These are phyloP conservation scores for Fomitopsis serialis DNA, from an alignment of 768 basidiomycete species.

Conservation along the genomic window DNA sequence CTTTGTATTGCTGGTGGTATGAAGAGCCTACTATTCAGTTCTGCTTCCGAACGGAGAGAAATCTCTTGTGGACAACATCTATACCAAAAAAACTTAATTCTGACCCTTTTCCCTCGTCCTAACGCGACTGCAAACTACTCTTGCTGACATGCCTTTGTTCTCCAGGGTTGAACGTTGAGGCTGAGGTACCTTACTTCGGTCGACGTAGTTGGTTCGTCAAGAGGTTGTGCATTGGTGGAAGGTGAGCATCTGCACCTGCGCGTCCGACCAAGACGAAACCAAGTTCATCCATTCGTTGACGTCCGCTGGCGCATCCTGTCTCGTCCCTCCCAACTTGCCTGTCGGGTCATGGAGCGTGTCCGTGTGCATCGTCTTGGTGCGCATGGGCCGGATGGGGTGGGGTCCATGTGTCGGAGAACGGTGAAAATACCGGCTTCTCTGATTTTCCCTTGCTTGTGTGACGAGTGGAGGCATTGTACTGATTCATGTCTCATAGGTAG, in stretches of 20 bases:
- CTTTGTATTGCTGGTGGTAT: conserved; percentile 28
- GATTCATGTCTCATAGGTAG: background rate
- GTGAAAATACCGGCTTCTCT: conserved; percentile 20
- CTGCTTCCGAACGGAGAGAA: conserved; percentile 75
- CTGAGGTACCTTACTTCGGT: too few species aligned
- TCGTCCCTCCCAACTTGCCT: conserved; percentile 30
- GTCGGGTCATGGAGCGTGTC: conserved; percentile 30
- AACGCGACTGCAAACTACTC: background rate
- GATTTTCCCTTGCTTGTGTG: conserved; percentile 6
- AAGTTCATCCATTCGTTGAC: conserved; percentile 88
- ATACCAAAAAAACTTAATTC: conserved; percentile 51
- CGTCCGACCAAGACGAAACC: conserved; percentile 49
- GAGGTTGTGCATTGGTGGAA: too few species aligned
- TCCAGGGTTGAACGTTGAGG: too few species aligned
- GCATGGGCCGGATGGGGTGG: conserved; percentile 30
- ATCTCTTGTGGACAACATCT: conserved; percentile 69
- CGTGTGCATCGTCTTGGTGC: conserved; percentile 45
- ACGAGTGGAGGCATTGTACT: background rate
- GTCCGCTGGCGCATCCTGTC: conserved; percentile 29
- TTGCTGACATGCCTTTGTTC: conserved; percentile 1
- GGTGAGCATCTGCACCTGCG: background rate
- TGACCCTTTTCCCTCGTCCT: conserved; percentile 30
- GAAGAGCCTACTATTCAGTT: conserved; percentile 54
- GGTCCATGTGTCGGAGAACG: conserved; percentile 8
- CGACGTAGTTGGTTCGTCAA: too few species aligned